Base-by-base conservation (phyloP, 169 alveolate genomes). In the Theileria parva region DNA sequence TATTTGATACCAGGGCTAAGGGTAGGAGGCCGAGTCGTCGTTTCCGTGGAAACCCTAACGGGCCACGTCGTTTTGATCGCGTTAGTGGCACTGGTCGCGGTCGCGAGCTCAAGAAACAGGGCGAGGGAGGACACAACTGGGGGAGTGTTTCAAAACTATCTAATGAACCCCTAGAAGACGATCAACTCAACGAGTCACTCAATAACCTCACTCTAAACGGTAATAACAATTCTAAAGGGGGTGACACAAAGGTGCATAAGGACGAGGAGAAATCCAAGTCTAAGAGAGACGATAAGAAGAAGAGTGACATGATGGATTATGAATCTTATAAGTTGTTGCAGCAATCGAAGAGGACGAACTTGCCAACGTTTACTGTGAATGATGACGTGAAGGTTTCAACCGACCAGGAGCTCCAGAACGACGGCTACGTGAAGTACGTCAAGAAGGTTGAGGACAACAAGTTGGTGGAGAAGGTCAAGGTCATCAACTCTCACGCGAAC, bases 71-170 rank as follows among this genome's bases (percentile, higher is more conserved):
- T 3, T 76, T 69, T 27, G 84, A 76, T 23, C 28, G 84, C 4
- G 19, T 39, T 19, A 76, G 84, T 27, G 84, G 84, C 1, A 76
- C 84, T 15, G 84, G 84, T 25, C 21, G 84, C 3, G 84, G 84
- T 23, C 68, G 71, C 4, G 84, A 76, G 71, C 68, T 76, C 9
- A 76, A 76, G 19, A 76, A 76, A 23, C 84, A 67, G 19, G 84
- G 84, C 8, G 84, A 67, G 27, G 80, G 84, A 34, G 83, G 84
- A 37, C 84, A 71, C 75, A 76, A 76, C 63, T 76, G 84, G 84
- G 84, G 84, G 4, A 53, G 69, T 28, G 53, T 25, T 30, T 34
- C 83, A 71, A 50, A 71, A 25, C 85, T 25, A 21, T 21, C 59
- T 15, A 23, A 15, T 15, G 32, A n/a, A 6, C 28, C 32, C 74